Base-by-base conservation (phyloP, 2,329 filamentous ascomycete species). In the Leptographium lundbergii region DNA sequence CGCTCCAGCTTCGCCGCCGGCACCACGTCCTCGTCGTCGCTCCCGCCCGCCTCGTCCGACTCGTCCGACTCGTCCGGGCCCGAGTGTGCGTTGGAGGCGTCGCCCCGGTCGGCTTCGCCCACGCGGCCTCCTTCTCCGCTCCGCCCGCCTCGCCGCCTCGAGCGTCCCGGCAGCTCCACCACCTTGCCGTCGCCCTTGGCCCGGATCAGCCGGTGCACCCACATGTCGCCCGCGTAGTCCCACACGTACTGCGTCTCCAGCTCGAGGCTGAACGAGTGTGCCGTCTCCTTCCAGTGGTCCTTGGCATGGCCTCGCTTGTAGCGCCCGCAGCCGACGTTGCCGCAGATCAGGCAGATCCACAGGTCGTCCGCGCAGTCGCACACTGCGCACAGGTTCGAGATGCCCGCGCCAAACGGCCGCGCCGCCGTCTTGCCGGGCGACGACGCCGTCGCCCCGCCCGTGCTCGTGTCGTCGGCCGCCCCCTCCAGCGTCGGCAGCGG, bases 191-290 rank as follows among this genome's bases (percentile, higher is more conserved):
- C 91, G 11, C 89, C 86, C 74, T 96, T 96, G 68, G 91, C 90
- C 64, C 95, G 88, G 59, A 99, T 95, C 57, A 97, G 82, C 11
- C 94, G 86, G 72, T 99, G 94, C 55, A 97, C 94, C 79, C 96
- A 99, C 68, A 87, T 88, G 68, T 99, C 94, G 5, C 89, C 91
- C 0, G 89, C 89, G 64, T 99, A 99, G 72, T 99, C 94, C 94
- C 94, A 99, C 1, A 99, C 91, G 66, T 96, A 87, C 70, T 99
- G 92, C 0, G 91, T 95, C 62, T 87, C 85, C 45, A 97, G 82
- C 69, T 99, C 94, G 70, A 99, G 88, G 29, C 91, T 88, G 69
- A 96, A 99, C 63, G 88, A 88, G 71, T 99, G 94, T 4, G 85
- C 84, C 3, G 89, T 95, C 59, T 89, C 81, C 72, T 95, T 91